Evolutionary conservation across 257 asterid species (phyloP).

Genomic region (Solanum peruvianum): DNA sequence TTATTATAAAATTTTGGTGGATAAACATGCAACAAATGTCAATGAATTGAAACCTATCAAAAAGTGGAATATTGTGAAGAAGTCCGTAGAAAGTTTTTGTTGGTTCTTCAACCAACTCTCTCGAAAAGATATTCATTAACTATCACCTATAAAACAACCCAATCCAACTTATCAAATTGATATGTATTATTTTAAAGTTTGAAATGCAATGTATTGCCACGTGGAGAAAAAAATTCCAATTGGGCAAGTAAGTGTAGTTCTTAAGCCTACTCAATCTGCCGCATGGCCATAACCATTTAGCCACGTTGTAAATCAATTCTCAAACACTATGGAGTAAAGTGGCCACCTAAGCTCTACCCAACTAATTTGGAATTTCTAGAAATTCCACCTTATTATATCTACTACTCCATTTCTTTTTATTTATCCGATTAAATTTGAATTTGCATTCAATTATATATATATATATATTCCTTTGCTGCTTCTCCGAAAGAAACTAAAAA

Average conservation of each 20-base stretch:
- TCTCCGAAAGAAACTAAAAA: neutral
- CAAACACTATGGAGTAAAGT: neutral
- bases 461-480: too few species aligned
- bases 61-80: neutral
- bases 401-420: too few species aligned
- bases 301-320: slow-evolving; percentile 50
- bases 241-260: slow-evolving; percentile 14
- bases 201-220: slow-evolving; percentile 6
- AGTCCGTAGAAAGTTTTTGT: neutral
- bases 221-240: neutral
- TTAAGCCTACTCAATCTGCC: slow-evolving; percentile 10
- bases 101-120: neutral
- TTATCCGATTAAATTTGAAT: too few species aligned
- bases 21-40: neutral
- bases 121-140: neutral
- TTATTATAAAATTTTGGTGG: neutral
- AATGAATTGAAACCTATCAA: neutral
- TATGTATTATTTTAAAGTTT: neutral
- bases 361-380: slow-evolving; percentile 10
- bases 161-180: neutral
- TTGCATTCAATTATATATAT: too few species aligned
- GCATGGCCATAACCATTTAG: slow-evolving; percentile 17
- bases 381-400: too few species aligned
- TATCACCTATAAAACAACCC: neutral
- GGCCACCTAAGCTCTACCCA: slow-evolving; percentile 29